Percentiles rank a stretch among this genome's conserved stretches.
Conservation (phyloP, 2,329 filamentous ascomycete species). For the Verticillium nonalfalfae region DNA sequence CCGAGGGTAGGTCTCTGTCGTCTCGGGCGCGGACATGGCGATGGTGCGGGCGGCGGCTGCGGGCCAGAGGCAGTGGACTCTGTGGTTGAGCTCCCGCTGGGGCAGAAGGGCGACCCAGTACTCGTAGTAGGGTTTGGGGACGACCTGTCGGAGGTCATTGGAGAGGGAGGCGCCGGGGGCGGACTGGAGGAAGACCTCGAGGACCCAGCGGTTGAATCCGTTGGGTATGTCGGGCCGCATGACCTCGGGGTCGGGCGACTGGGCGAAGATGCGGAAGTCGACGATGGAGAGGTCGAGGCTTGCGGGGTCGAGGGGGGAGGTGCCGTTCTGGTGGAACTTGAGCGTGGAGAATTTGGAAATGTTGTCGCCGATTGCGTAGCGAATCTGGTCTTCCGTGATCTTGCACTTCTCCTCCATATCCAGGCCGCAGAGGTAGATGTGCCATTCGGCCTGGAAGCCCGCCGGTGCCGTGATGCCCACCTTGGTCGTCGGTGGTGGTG, state of each 20-base stretch:
- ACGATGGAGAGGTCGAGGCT: slow-evolving; percentile 36
- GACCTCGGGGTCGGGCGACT: slow-evolving; percentile 22
- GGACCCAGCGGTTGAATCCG: slow-evolving; percentile 4
- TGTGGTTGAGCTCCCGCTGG: slow-evolving; percentile 1
- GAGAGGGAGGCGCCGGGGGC: slow-evolving; percentile 20
- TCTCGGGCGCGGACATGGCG: neutral
- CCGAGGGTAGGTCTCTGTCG: neutral
- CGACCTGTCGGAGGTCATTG: neutral
- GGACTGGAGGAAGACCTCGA: slow-evolving; percentile 15
- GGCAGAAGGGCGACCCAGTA: slow-evolving; percentile 11
- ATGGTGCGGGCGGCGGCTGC: slow-evolving; percentile 4
- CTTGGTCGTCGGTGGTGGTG: slow-evolving; percentile 43
- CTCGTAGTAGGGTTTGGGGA: slow-evolving; percentile 1
- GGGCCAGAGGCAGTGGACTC: slow-evolving; percentile 15
- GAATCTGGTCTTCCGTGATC: slow-evolving; percentile 39
- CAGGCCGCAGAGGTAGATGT: slow-evolving; percentile 41
- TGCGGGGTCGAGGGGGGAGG: slow-evolving; percentile 22
- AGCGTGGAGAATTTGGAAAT: slow-evolving; percentile 37
- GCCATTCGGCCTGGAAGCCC: slow-evolving; percentile 37
- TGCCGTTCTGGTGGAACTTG: slow-evolving; percentile 34
- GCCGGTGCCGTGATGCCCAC: slow-evolving; percentile 41
- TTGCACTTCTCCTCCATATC: slow-evolving; percentile 41
- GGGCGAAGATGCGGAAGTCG: slow-evolving; percentile 35
- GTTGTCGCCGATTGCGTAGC: slow-evolving; percentile 30
- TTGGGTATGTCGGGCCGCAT: slow-evolving; percentile 2